Percentiles rank a stretch among this genome's conserved stretches.
Evolutionary conservation across 129 eudicot genomes (phyloP).

Genomic region (Erigeron canadensis): DNA sequence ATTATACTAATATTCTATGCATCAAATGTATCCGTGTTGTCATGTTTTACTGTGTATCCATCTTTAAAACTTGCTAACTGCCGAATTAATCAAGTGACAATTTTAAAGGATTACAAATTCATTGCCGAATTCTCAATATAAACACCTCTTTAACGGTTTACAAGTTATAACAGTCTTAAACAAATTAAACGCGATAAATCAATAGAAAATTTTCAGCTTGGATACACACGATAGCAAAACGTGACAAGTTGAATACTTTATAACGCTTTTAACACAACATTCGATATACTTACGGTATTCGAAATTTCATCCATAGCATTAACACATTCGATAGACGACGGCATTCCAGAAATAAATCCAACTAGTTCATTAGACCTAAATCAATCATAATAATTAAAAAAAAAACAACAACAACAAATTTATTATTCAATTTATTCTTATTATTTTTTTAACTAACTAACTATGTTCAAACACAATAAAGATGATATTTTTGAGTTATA

Average conservation of each 20-base stretch:
- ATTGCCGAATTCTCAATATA: no score
- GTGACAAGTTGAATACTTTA: not conserved
- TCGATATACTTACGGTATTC: conserved; percentile 52
- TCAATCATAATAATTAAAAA: not conserved
- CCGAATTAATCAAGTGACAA: no score
- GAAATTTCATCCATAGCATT: conserved; percentile 94
- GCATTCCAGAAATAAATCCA: conserved; percentile 61
- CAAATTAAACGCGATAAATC: no score
- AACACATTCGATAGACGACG: conserved; percentile 63
- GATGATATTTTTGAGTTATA: not conserved
- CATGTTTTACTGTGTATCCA: no score
- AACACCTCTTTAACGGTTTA: no score
- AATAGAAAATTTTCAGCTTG: no score
- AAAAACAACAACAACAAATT: not conserved
- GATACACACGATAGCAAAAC: not conserved
- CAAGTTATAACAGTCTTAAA: no score
- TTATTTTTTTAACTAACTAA: not conserved
- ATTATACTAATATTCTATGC: no score
- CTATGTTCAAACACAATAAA: not conserved
- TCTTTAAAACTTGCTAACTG: no score
- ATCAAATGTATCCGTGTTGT: no score
- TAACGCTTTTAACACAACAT: not conserved
- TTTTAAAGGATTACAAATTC: no score
- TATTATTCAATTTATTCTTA: not conserved
- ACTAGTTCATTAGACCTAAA: conserved; percentile 79